Evolutionary conservation across 2,329 filamentous ascomycete species (phyloP), one percentile per base, ranked within the genome.

Genomic region (Apiospora aurea): DNA sequence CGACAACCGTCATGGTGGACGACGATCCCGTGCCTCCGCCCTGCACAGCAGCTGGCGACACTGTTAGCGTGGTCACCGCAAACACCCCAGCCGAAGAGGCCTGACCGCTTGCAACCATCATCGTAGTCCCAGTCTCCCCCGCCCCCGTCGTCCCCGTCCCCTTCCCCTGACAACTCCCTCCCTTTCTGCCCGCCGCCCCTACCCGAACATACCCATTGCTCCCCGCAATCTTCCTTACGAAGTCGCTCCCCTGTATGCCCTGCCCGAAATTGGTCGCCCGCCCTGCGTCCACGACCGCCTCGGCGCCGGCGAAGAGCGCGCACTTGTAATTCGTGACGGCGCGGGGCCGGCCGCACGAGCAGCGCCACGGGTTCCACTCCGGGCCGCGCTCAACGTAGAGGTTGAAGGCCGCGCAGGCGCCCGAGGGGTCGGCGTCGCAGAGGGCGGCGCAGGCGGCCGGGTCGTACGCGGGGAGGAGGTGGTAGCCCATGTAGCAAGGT

Each of bases 371-470:
- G 57, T 64, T 64, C 57, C 57, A 64, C 1, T 11, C 57, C 6
- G 57, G 57, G 57, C 14, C 34, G 57, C 57, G 57, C 57, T 64
- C 57, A 8, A 41, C 57, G 57, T 64, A 64, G 8, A 64, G 18
- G 18, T 64, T 64, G 34, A 64, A 64, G 34, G 57, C 57, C 2
- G 34, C 34, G 57, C 57, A 64, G 18, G 57, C 57, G 34, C 57
- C 29, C 34, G 57, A 64, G 57, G 57, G 57, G 57, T 64, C 57
- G 18, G 18, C 6, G 8, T 38, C 57, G 57, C 57, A 64, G 34
- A 64, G 57, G 29, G 10, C 34, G 7, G 57, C 57, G 57, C 57
- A 64, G 18, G 57, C 57, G 10, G 57, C 18, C 8, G 57, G 29
- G 29, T 64, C 57, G 57, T 64, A 64, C 34, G 57, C 8, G 8